Evolutionary conservation across 2,329 filamentous ascomycete species (phyloP), one percentile per base, ranked within the genome.

Genomic region (Ophiostoma sp.): DNA sequence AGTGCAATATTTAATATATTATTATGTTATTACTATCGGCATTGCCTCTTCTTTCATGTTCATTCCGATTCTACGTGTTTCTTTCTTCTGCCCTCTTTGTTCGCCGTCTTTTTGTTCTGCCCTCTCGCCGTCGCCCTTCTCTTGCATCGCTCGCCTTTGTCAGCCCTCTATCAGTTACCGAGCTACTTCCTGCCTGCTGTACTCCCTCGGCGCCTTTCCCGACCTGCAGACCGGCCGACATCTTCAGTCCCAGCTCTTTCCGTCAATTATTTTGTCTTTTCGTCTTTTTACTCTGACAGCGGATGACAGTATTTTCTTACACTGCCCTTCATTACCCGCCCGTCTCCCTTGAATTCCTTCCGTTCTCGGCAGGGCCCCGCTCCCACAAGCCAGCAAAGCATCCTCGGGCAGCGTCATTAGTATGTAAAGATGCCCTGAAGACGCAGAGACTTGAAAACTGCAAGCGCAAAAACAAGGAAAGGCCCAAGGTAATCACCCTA

Each of bases 291-390:
- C 15, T 41, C 36, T 39, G 36, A 10, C 13, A 39, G 5, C 44
- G 17, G 17, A 48, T n/a, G 20, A 7, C 44, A 48, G 17, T 20
- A n/a, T n/a, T 20, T n/a, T 62, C 27, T 33, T 62, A 35, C 33
- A 39, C 62, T 69, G 69, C 54, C 69, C 72, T 72, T 72, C 71
- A 67, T 70, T 72, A 71, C 72, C 70, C 70, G 71, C 48, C 71
- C 71, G 71, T 68, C 62, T 69, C 69, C 67, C 71, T 66, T 33
- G 31, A 67, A 35, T 70, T 71, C 72, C 68, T 71, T 72, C 72
- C 72, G 72, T 71, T 67, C 71, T 72, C 71, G 72, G 71, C 69
- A 71, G 72, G 70, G 70, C 48, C 69, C 71, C 70, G 71, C 71
- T 68, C 66, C 39, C 27, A 23, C 44, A 48, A 48, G 17, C 11